These are phyloP conservation scores for Scalesia atractyloides DNA, from an alignment of 129 eudicot species.

Conservation along the genomic window DNA sequence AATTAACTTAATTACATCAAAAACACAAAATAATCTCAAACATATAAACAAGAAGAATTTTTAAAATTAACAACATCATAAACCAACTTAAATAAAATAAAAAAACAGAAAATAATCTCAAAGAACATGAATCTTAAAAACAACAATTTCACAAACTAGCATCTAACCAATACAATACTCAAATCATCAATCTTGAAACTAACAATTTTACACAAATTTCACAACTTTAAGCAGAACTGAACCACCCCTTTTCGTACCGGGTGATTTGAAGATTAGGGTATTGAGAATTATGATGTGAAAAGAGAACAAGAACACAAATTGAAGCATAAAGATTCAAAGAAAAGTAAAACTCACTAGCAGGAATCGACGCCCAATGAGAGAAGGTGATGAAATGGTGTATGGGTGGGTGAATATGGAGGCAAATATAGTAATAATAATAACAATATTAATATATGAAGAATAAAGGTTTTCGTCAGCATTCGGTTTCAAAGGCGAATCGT, in stretches of 20 bases:
- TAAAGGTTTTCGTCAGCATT: constrained; percentile 9
- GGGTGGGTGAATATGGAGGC: neutral
- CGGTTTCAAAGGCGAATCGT: constrained; percentile 16
- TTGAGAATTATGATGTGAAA: neutral
- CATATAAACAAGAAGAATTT: too few relatives aligned
- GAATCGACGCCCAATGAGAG: constrained; percentile 22
- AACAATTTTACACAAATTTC: neutral
- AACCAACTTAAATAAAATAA: too few relatives aligned
- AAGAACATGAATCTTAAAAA: constrained; percentile 10
- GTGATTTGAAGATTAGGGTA: constrained; percentile 27
- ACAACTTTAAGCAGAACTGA: constrained; percentile 15
- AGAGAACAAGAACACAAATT: constrained; percentile 17
- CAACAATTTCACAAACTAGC: neutral
- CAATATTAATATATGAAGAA: neutral
- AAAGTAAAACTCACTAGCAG: neutral
- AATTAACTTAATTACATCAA: too few relatives aligned
- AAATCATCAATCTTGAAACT: neutral
- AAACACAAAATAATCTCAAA: too few relatives aligned
- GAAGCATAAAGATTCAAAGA: neutral
- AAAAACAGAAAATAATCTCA: neutral
- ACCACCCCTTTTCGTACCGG: constrained; percentile 9
- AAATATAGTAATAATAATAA: neutral
- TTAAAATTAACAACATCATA: too few relatives aligned
- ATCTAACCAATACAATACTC: neutral
- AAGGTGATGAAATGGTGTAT: constrained; percentile 4